Percentiles rank a stretch among this genome's conserved stretches.
Evolutionary conservation across 495 filamentous ascomycete species (phyloP).

Genomic region (Podospora australis): DNA sequence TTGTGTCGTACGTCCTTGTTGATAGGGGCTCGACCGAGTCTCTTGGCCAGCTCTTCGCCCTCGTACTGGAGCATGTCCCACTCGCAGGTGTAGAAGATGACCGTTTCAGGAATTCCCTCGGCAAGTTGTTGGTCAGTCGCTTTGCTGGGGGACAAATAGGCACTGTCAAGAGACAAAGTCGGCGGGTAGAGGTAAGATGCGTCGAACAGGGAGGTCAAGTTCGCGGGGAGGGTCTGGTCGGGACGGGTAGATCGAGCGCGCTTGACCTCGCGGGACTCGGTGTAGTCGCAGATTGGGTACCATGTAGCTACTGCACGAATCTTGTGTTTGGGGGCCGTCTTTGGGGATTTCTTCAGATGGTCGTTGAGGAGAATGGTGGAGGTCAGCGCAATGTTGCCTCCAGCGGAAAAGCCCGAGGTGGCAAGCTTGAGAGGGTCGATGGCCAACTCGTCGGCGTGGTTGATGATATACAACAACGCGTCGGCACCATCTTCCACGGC

Average conservation of each 20-base stretch:
- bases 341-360: constrained; percentile 18
- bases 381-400: constrained; percentile 79
- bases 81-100: constrained; percentile 71
- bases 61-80: constrained; percentile 87
- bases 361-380: constrained; percentile 60
- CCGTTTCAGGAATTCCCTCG: constrained; percentile 42
- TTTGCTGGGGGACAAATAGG: constrained; percentile 33
- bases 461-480: constrained; percentile 58
- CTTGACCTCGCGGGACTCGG: constrained; percentile 64
- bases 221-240: constrained; percentile 63
- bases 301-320: constrained; percentile 54
- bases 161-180: constrained; percentile 26
- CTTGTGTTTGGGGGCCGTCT: constrained; percentile 21
- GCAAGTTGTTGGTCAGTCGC: constrained; percentile 34
- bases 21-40: constrained; percentile 48
- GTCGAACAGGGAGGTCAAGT: constrained; percentile 83
- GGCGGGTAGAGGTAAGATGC: constrained; percentile 64
- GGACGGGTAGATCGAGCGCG: constrained; percentile 55
- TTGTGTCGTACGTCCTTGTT: constrained; percentile 62
- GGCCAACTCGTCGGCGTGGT: constrained; percentile 46
- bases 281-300: constrained; percentile 84
- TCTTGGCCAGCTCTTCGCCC: constrained; percentile 58
- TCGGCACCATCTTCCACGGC: constrained; percentile 72
- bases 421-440: constrained; percentile 48
- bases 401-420: constrained; percentile 79